phyloP scores from a whole-genome alignment of 2,329 filamentous ascomycete genomes.

The Ilyonectria sp. region DNA sequence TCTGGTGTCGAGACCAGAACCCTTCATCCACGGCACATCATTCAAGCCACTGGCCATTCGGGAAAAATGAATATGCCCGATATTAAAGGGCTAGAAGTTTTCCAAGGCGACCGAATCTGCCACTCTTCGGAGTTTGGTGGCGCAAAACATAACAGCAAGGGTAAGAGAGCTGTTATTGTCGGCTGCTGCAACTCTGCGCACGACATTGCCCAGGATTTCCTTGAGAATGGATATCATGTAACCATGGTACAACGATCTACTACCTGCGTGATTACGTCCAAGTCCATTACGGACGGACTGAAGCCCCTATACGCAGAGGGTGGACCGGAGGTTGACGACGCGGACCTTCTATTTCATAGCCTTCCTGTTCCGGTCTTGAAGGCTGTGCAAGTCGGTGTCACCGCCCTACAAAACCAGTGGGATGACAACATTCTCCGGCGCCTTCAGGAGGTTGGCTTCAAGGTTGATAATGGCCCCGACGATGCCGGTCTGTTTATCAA shows the following conservation, averaged over 20 bases:
- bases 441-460: constrained; percentile 71
- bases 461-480: constrained; percentile 69
- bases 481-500: constrained; percentile 70
- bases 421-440: constrained; percentile 57
- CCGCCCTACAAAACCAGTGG: constrained; percentile 45
- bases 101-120: constrained; percentile 70
- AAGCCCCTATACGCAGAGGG: constrained; percentile 63
- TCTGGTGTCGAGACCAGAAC: constrained; percentile 64
- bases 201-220: constrained; percentile 77
- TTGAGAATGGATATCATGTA: constrained; percentile 74
- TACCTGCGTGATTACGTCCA: constrained; percentile 71
- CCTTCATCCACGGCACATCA: constrained; percentile 73
- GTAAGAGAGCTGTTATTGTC: constrained; percentile 74
- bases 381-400: constrained; percentile 64
- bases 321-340: constrained; percentile 73
- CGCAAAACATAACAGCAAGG: constrained; percentile 59
- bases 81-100: constrained; percentile 58
- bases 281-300: constrained; percentile 64
- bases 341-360: constrained; percentile 72
- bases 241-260: constrained; percentile 78
- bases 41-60: constrained; percentile 77
- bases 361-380: constrained; percentile 73
- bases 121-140: constrained; percentile 74
- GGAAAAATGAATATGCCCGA: constrained; percentile 73
- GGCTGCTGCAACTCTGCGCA: constrained; percentile 78